Evolutionary conservation across 83 land plant genomes (phyloP).

Genomic region (Picea engelmannii): DNA sequence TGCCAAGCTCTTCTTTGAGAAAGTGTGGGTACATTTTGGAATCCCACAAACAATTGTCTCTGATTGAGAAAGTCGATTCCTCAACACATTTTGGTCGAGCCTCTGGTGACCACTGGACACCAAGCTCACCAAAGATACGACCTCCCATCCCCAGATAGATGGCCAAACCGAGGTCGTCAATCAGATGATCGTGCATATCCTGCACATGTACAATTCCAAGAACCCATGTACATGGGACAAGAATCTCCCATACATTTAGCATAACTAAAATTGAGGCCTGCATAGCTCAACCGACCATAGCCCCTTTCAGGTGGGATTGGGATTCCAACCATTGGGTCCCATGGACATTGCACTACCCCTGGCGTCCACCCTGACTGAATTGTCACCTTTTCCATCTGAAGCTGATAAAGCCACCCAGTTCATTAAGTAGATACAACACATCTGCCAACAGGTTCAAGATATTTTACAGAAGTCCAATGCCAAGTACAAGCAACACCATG

Average conservation of each 20-base stretch:
- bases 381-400: no score
- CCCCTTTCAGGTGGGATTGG: not conserved
- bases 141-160: not conserved
- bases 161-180: not conserved
- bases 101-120: not conserved
- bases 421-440: no score
- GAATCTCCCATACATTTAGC: not conserved
- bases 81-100: not conserved
- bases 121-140: not conserved
- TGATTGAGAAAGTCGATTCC: not conserved
- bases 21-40: not conserved
- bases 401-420: no score
- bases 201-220: not conserved
- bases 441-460: no score
- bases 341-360: not conserved
- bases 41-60: not conserved
- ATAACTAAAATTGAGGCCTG: not conserved
- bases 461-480: no score
- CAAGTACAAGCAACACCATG: no score
- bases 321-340: not conserved
- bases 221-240: not conserved
- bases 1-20: not conserved
- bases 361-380: no score
- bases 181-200: not conserved
- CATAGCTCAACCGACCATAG: not conserved